A percentile compares a stretch with the other conserved stretches of the same genome.
Conservation (phyloP, 1,284 basidiomycete species). For the Cutaneotrichosporon spelunceum region DNA sequence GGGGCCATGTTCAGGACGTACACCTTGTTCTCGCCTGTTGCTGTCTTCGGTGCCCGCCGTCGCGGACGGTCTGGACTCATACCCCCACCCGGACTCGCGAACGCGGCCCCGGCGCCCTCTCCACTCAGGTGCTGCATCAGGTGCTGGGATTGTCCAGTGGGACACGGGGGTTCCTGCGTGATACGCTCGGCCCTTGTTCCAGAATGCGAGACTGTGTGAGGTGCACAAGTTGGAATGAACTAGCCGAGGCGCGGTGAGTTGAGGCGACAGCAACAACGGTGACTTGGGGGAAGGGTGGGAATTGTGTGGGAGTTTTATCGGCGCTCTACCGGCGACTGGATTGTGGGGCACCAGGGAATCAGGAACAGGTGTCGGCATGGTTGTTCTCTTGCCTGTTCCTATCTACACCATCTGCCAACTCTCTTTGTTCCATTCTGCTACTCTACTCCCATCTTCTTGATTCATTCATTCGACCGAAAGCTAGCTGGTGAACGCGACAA, state of each 20-base stretch:
- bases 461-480: too few species aligned
- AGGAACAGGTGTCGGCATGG: too few species aligned
- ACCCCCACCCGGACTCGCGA: background rate
- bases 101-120: background rate
- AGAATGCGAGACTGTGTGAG: background rate
- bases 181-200: background rate
- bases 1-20: background rate
- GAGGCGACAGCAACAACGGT: background rate
- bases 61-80: background rate
- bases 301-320: background rate
- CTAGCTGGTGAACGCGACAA: too few species aligned
- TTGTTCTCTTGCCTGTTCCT: too few species aligned
- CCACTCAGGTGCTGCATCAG: background rate
- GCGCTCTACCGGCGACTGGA: background rate
- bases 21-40: constrained; percentile 10
- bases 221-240: background rate
- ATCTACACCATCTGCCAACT: too few species aligned
- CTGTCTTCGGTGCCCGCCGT: constrained; percentile 7
- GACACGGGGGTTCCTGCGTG: background rate
- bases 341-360: background rate
- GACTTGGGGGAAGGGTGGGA: background rate
- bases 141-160: background rate
- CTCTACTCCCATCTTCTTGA: too few species aligned
- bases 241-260: background rate
- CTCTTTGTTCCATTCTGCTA: too few species aligned